These are phyloP conservation scores for Prunella vulgaris DNA, from an alignment of 257 asterid genomes.

Conservation along the genomic window DNA sequence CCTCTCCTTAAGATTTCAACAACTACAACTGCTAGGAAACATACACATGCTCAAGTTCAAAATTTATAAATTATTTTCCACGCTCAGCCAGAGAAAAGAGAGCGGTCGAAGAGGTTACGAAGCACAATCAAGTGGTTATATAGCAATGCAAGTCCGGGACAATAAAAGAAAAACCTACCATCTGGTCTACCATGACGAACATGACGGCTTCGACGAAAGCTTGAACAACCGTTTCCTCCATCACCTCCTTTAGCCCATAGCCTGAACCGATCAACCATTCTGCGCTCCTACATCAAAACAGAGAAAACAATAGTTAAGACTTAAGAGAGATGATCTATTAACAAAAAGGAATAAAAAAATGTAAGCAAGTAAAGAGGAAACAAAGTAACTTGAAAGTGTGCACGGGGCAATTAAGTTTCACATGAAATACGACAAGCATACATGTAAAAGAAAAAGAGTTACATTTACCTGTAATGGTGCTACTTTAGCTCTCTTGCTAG, in stretches of 20 bases:
- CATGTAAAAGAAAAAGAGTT: not conserved
- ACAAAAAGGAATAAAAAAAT: not conserved
- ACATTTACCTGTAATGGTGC: constrained; percentile 75
- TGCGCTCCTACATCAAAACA: constrained; percentile 64
- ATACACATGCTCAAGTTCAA: not conserved
- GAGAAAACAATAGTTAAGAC: not conserved
- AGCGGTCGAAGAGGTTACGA: not conserved
- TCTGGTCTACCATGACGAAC: constrained; percentile 86
- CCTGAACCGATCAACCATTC: constrained; percentile 73
- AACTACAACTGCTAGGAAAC: not conserved
- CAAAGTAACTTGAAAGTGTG: not conserved
- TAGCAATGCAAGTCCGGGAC: constrained; percentile 1
- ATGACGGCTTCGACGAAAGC: constrained; percentile 77
- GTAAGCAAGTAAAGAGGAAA: not conserved
- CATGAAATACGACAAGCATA: not conserved
- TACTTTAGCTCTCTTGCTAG: constrained; percentile 42
- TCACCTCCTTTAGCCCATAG: constrained; percentile 94
- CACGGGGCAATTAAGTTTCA: constrained; percentile 5
- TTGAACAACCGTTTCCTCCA: constrained; percentile 90
- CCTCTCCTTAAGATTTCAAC: not conserved
- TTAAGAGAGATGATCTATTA: not conserved
- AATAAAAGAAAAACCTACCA: constrained; percentile 44
- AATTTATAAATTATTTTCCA: not conserved
- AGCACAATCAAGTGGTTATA: not conserved
- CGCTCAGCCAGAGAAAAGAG: not conserved